Conservation (phyloP, 2,329 filamentous ascomycete species). For the Xylariaceae sp. region DNA sequence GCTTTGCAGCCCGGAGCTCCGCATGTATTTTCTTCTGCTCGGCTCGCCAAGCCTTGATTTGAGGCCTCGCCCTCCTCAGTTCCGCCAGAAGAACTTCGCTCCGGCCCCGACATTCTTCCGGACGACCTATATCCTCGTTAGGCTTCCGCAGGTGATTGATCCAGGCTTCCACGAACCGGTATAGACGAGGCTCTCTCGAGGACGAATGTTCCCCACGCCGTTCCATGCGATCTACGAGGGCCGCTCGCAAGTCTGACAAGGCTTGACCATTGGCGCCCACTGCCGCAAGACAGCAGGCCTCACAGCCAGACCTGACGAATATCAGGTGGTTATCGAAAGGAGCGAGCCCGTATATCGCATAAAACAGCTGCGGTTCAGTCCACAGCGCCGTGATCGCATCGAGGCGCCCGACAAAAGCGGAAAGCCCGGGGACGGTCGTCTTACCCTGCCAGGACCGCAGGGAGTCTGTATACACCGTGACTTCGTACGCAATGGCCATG, state of each 20-base stretch:
- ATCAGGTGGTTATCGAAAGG: slow-evolving; percentile 31
- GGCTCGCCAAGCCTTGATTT: slow-evolving; percentile 22
- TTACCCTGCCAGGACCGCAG: slow-evolving; percentile 29
- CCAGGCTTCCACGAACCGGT: slow-evolving; percentile 43
- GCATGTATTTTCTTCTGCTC: slow-evolving; percentile 13
- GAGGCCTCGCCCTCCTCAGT: slow-evolving; percentile 20
- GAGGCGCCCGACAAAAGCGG: slow-evolving; percentile 34
- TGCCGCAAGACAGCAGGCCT: slow-evolving; percentile 50
- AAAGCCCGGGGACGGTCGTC: slow-evolving; percentile 18
- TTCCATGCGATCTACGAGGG: slow-evolving; percentile 39
- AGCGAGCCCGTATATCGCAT: slow-evolving; percentile 31
- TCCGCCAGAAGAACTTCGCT: slow-evolving; percentile 22
- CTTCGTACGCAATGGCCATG: slow-evolving; percentile 40
- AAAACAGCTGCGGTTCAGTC: slow-evolving; percentile 37
- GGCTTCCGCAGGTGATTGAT: slow-evolving; percentile 33
- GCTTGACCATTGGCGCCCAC: slow-evolving; percentile 42
- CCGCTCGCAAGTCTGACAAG: slow-evolving; percentile 44
- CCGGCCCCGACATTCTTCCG: slow-evolving; percentile 21
- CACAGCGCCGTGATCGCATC: slow-evolving; percentile 38
- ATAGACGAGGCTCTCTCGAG: slow-evolving; percentile 34
- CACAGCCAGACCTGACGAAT: slow-evolving; percentile 40
- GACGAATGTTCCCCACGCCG: slow-evolving; percentile 6
- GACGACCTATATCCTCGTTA: slow-evolving; percentile 10
- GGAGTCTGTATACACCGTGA: slow-evolving; percentile 32
- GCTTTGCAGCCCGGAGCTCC: slow-evolving; percentile 1